Evolutionary conservation across 345 rosid genomes (phyloP).

Genomic region (Linum trigynum): DNA sequence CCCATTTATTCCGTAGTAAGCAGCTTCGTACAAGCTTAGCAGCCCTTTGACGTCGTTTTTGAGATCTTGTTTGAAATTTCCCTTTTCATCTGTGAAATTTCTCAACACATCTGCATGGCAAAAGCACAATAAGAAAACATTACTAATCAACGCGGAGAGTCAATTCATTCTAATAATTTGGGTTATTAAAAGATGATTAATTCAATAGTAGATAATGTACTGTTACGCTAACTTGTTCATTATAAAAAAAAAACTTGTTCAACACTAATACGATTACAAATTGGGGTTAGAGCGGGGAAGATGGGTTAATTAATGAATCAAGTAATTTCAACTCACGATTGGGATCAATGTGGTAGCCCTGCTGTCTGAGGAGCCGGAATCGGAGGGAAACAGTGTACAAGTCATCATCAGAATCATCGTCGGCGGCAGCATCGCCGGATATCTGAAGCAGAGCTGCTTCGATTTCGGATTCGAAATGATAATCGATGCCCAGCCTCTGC

Average conservation of each 20-base stretch:
- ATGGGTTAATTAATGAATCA: no score
- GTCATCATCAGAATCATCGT: neutral
- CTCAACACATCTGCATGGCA: slow-evolving; percentile 22
- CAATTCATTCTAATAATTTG: no score
- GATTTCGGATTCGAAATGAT: no score
- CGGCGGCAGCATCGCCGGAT: neutral
- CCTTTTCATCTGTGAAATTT: slow-evolving; percentile 17
- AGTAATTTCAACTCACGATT: slow-evolving; percentile 14
- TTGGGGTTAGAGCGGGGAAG: no score
- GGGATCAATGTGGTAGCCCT: slow-evolving; percentile 14
- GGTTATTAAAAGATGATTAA: no score
- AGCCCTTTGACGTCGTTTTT: slow-evolving; percentile 14
- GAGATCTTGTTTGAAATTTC: slow-evolving; percentile 7
- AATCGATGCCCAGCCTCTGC: no score
- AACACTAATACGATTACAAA: no score
- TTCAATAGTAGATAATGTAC: no score
- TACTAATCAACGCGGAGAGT: neutral
- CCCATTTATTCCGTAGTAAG: slow-evolving; percentile 3
- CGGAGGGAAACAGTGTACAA: neutral
- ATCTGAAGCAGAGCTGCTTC: neutral
- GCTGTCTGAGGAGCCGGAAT: no score
- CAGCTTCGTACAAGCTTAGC: neutral
- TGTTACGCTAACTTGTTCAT: no score
- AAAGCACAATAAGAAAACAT: neutral
- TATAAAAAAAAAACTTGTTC: no score